A percentile compares a stretch with the other conserved stretches of the same genome.
These are phyloP conservation scores for Plasmopara halstedii DNA, from an alignment of 352 stramenopile species.

Conservation along the genomic window DNA sequence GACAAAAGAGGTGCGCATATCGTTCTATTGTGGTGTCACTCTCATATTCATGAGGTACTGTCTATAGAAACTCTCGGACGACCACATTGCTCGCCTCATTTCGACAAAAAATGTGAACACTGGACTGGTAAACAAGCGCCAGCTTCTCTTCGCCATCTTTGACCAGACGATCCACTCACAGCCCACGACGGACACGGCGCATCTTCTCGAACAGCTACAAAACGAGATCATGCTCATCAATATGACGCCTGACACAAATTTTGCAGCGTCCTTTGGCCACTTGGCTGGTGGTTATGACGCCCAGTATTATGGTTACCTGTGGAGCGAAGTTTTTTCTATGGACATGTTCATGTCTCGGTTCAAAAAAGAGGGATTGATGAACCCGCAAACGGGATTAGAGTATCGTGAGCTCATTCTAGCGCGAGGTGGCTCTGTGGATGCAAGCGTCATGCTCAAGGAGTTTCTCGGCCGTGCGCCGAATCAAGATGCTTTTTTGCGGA, in stretches of 20 bases:
- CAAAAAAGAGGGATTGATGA: conserved; percentile 80
- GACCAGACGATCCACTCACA: conserved; percentile 85
- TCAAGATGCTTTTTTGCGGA: conserved; percentile 77
- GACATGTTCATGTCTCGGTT: conserved; percentile 88
- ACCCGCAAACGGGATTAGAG: conserved; percentile 62
- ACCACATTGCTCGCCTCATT: conserved; percentile 75
- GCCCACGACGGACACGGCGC: conserved; percentile 69
- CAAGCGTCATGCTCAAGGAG: conserved; percentile 67
- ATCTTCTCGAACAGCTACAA: conserved; percentile 75
- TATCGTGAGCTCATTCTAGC: conserved; percentile 86
- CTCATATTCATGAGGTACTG: neutral
- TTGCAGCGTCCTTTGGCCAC: conserved; percentile 79
- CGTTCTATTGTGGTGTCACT: neutral
- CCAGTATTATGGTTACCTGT: conserved; percentile 88
- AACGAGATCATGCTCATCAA: conserved; percentile 83
- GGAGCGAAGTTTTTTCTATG: conserved; percentile 85
- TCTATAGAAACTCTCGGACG: conserved; percentile 64
- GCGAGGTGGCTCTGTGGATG: conserved; percentile 70
- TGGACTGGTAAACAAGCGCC: conserved; percentile 74
- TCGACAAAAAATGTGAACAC: conserved; percentile 82
- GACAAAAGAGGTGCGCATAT: conserved; percentile 42
- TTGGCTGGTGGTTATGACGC: conserved; percentile 70
- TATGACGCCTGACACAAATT: conserved; percentile 81
- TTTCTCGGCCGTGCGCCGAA: conserved; percentile 75
- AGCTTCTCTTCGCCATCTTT: conserved; percentile 75